Evolutionary conservation across 2,329 filamentous ascomycete species (phyloP), one percentile per base, ranked within the genome.

Genomic region (Penicillium sp.): DNA sequence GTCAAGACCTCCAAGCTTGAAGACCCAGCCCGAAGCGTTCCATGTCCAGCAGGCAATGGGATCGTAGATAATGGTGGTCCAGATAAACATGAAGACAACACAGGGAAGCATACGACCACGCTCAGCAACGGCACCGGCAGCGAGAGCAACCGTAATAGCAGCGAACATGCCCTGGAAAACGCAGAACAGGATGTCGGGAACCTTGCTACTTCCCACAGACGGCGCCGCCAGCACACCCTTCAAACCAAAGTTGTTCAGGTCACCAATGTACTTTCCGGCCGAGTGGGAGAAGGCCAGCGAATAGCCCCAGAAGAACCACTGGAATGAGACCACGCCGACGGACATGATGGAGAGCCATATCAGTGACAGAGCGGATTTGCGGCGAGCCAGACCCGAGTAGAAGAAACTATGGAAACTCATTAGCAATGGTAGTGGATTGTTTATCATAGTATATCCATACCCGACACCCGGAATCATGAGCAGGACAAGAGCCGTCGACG

Each of bases 261-360:
- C 77, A 48, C 89, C 89, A 52, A 95, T 87, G 67, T 81, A 95
- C 34, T 75, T 79, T 38, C 84, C 83, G 22, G 86, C 85, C 2
- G 78, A 77, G 69, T 91, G 87, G 13, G 87, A 93, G 66, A 90
- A 93, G 39, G 86, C 81, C 9, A 93, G 72, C 4, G 86, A 89
- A 67, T 88, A 95, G 39, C 89, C 89, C 89, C 89, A 95, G 75
- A 95, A 91, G 75, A 94, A 95, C 89, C 89, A 95, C 65, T 95
- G 88, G 71, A 95, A 94, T 40, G 82, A 84, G 50, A 89, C 81
- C 55, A 94, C 81, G 9, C 81, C 86, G 3, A 85, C 80, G 13
- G 87, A 84, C 74, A 95, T 85, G 73, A 95, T 80, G 11, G 87
- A 87, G 3, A 95, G 78, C 78, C 87, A 90, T 68, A 95, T 85